Evolutionary conservation across 1,139 yeast genomes (phyloP).

Genomic region (Sugiyamaella grinbergsii): DNA sequence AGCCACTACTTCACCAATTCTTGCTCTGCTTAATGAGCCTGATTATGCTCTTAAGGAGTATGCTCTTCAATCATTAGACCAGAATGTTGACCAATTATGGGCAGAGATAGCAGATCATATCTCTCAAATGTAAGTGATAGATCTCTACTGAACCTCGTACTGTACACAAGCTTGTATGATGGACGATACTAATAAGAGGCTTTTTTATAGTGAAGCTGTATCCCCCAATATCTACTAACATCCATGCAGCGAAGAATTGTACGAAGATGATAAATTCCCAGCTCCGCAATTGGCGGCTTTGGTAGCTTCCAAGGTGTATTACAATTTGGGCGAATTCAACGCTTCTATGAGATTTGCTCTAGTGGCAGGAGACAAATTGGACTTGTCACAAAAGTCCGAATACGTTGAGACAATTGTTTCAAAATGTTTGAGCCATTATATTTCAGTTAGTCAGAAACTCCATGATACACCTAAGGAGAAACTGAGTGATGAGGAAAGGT

Average conservation of each 20-base stretch:
- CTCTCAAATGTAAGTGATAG: constrained; percentile 57
- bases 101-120: constrained; percentile 94
- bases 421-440: constrained; percentile 85
- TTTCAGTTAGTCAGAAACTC: constrained; percentile 59
- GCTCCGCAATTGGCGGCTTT: constrained; percentile 85
- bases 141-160: too few relatives aligned
- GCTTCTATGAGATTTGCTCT: constrained; percentile 87
- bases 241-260: constrained; percentile 66
- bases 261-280: constrained; percentile 78
- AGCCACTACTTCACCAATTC: constrained; percentile 34
- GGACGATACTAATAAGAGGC: not conserved
- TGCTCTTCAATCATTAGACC: constrained; percentile 81
- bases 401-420: constrained; percentile 92
- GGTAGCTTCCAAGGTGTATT: constrained; percentile 90
- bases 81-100: constrained; percentile 90
- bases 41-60: constrained; percentile 77
- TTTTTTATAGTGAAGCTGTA: not conserved
- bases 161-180: too few relatives aligned
- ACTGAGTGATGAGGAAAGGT: constrained; percentile 28
- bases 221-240: not conserved
- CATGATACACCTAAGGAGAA: constrained; percentile 46
- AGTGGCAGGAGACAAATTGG: constrained; percentile 78
- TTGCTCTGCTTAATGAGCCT: constrained; percentile 83
- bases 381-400: constrained; percentile 74
- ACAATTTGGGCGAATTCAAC: constrained; percentile 92